phyloP scores from a whole-genome alignment of 768 basidiomycete species.

The Trametes cubensis region DNA sequence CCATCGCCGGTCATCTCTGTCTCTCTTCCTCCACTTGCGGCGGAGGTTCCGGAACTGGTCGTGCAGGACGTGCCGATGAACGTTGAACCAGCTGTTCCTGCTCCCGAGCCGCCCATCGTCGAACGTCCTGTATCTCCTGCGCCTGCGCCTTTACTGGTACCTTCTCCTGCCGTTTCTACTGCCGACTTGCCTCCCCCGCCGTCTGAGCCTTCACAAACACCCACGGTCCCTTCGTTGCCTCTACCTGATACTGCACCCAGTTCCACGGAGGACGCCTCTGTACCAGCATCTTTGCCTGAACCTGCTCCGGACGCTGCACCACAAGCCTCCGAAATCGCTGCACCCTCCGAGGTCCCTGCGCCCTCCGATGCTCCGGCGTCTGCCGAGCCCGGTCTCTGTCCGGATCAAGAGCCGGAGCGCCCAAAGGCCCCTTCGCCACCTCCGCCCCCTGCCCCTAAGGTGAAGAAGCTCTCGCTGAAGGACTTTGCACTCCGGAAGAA shows the following conservation, averaged over 20 bases:
- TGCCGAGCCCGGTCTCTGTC: neutral
- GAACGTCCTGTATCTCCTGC: neutral
- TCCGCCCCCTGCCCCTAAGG: slow-evolving; percentile 47
- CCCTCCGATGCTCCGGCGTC: neutral
- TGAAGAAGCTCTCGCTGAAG: slow-evolving; percentile 53
- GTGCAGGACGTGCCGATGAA: neutral
- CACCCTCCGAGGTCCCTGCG: neutral
- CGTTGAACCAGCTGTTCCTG: neutral
- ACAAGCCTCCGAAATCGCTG: neutral
- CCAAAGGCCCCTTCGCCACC: slow-evolving; percentile 21
- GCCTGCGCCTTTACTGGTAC: neutral
- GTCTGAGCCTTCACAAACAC: neutral
- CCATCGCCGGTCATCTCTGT: neutral
- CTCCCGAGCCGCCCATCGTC: neutral
- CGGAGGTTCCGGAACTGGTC: neutral
- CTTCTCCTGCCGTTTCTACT: neutral
- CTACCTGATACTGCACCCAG: too few species aligned
- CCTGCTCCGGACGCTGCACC: neutral
- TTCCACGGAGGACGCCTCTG: too few species aligned
- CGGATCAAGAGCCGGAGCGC: neutral
- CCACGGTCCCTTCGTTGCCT: too few species aligned
- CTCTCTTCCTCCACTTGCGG: neutral
- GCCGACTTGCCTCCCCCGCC: neutral
- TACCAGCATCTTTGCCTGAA: neutral
- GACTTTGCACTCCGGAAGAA: slow-evolving; percentile 61